phyloP scores from a whole-genome alignment of 164 flowering plant species.

The Umbellularia californica region DNA sequence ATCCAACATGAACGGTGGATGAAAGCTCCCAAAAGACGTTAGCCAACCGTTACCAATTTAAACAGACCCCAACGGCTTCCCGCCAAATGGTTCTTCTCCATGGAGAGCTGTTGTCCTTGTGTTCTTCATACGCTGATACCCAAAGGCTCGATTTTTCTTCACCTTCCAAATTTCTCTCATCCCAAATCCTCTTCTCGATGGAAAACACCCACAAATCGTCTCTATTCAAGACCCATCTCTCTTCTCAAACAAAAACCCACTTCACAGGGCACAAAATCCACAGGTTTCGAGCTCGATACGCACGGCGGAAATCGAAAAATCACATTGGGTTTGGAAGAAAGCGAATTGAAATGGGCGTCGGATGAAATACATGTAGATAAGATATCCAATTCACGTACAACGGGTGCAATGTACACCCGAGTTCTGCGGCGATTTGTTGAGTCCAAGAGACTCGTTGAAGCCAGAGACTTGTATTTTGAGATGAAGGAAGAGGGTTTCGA shows the following conservation, averaged over 20 bases:
- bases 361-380: not conserved
- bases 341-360: not conserved
- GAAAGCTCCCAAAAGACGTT: too few relatives aligned
- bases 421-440: slow-evolving; percentile 3
- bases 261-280: not conserved
- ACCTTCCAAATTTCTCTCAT: not conserved
- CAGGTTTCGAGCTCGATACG: not conserved
- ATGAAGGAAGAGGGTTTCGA: slow-evolving; percentile 11
- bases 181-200: not conserved
- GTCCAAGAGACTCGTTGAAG: not conserved
- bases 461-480: slow-evolving; percentile 5
- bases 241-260: not conserved
- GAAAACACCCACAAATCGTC: not conserved
- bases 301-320: not conserved
- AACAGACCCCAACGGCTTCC: not conserved
- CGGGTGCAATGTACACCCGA: not conserved
- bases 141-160: not conserved
- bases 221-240: not conserved
- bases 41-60: too few relatives aligned
- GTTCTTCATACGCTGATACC: not conserved
- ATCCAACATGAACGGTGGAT: too few relatives aligned
- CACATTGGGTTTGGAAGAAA: not conserved
- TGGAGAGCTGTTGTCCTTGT: slow-evolving; percentile 3
- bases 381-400: not conserved
- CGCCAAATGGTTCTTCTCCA: not conserved